Conservation (phyloP, 805 yeast genomes). For the Brettanomyces naardenensis region DNA sequence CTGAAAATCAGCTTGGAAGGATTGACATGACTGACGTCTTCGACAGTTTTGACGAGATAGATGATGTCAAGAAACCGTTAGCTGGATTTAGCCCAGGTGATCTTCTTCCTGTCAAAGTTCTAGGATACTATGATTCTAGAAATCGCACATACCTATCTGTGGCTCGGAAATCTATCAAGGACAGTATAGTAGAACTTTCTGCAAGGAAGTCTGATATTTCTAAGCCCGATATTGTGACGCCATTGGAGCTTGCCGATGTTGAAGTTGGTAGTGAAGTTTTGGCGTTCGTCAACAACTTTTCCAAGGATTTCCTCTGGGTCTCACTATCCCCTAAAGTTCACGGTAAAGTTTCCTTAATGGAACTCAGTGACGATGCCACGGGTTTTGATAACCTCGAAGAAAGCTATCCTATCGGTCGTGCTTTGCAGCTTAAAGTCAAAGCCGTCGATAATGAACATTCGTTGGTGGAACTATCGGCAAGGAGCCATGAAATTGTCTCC, state of each 20-base stretch:
- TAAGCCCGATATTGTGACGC: conserved; percentile 36
- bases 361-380: conserved; percentile 48
- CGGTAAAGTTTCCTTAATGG: conserved; percentile 61
- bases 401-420: conserved; percentile 66
- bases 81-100: conserved; percentile 51
- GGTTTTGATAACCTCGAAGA: conserved; percentile 41
- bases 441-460: conserved; percentile 47
- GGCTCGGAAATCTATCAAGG: conserved; percentile 48
- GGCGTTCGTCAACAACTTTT: conserved; percentile 60
- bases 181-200: conserved; percentile 57
- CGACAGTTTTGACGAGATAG: conserved; percentile 44
- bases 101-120: conserved; percentile 50
- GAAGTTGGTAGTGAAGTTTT: conserved; percentile 43
- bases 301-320: conserved; percentile 57
- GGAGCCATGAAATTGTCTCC: conserved; percentile 32
- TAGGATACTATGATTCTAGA: conserved; percentile 71
- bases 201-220: conserved; percentile 4
- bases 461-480: conserved; percentile 29
- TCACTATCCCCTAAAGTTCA: conserved; percentile 59
- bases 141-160: conserved; percentile 62
- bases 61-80: conserved; percentile 52
- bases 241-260: conserved; percentile 24
- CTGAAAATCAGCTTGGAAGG: conserved; percentile 74
- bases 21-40: conserved; percentile 68
- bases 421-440: conserved; percentile 49